Conservation (phyloP, 2,329 filamentous ascomycete genomes). For the Diaporthe batatas region DNA sequence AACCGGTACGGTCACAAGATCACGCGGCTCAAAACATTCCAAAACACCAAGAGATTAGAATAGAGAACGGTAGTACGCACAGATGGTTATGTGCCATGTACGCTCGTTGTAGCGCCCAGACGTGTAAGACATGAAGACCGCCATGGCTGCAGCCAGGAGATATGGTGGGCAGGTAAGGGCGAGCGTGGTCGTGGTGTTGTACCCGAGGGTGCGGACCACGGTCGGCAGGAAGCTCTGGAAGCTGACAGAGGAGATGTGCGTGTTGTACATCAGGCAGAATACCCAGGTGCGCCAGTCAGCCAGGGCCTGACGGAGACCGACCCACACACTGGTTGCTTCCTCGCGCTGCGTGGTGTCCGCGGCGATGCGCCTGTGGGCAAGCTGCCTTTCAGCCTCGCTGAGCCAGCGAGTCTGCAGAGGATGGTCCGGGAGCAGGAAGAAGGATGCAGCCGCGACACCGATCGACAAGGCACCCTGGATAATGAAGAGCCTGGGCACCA, state of each 20-base stretch:
- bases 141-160: constrained; percentile 55
- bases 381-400: constrained; percentile 55
- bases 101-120: constrained; percentile 62
- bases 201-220: constrained; percentile 59
- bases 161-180: constrained; percentile 63
- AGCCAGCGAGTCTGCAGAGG: constrained; percentile 57
- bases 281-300: constrained; percentile 28
- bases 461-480: constrained; percentile 48
- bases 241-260: constrained; percentile 44
- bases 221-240: constrained; percentile 50
- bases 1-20: not conserved
- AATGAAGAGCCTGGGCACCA: constrained; percentile 44
- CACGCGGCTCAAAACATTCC: not conserved
- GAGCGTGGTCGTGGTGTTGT: constrained; percentile 59
- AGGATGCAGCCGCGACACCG: constrained; percentile 49
- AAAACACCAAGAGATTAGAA: too few species aligned
- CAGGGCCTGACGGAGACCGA: constrained; percentile 6
- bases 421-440: constrained; percentile 52
- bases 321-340: constrained; percentile 11
- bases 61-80: constrained; percentile 29
- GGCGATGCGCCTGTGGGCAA: constrained; percentile 49
- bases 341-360: constrained; percentile 24
- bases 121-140: constrained; percentile 53
- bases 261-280: constrained; percentile 34
- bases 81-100: constrained; percentile 60